Percentiles rank a stretch among this genome's conserved stretches.
phyloP scores from a whole-genome alignment of 345 rosid genomes.

The Trapa incisa region DNA sequence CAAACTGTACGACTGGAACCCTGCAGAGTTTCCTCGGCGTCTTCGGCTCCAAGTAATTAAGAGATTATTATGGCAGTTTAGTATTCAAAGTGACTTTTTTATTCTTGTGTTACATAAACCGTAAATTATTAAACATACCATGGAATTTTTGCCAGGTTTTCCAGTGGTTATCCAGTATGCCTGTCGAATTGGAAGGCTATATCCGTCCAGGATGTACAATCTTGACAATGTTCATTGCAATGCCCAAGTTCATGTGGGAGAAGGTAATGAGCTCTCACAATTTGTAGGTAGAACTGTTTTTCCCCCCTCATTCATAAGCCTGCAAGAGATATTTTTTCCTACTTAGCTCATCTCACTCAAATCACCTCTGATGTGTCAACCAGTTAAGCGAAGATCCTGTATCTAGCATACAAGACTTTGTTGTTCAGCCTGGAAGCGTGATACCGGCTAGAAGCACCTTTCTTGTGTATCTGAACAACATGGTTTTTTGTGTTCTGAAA shows the following conservation, averaged over 20 bases:
- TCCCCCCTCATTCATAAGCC: background rate
- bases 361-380: slow-evolving; percentile 4
- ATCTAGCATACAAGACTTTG: slow-evolving; percentile 46
- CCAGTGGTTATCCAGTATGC: slow-evolving; percentile 95
- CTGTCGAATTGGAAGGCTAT: slow-evolving; percentile 91
- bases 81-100: slow-evolving; percentile 25
- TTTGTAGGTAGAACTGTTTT: background rate
- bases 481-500: slow-evolving; percentile 48
- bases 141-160: slow-evolving; percentile 50
- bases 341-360: background rate
- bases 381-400: slow-evolving; percentile 74
- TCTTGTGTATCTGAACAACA: slow-evolving; percentile 51
- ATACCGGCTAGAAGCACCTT: slow-evolving; percentile 63
- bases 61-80: slow-evolving; percentile 50
- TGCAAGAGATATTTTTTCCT: background rate
- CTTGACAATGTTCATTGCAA: slow-evolving; percentile 72
- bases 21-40: slow-evolving; percentile 96
- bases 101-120: slow-evolving; percentile 10
- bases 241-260: slow-evolving; percentile 80
- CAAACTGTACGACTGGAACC: slow-evolving; percentile 99
- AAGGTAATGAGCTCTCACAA: slow-evolving; percentile 33
- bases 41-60: slow-evolving; percentile 94
- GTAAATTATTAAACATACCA: slow-evolving; percentile 17
- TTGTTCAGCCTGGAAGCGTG: slow-evolving; percentile 61
- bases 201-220: slow-evolving; percentile 97